Conservation (phyloP, 2,329 filamentous ascomycete species). For the Rutstroemia sydowiana region DNA sequence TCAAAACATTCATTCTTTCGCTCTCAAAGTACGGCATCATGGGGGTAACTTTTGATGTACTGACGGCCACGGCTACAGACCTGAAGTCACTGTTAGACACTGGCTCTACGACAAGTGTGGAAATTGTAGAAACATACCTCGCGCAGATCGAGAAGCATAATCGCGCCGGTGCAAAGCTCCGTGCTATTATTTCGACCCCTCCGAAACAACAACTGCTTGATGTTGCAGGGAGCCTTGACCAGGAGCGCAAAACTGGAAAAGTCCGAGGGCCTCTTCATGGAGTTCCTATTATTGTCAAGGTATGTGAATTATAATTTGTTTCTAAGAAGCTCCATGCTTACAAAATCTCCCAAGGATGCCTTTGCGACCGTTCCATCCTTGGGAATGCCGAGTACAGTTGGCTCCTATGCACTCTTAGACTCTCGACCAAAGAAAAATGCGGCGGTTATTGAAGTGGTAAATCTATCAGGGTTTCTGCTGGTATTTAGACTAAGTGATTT, state of each 20-base stretch:
- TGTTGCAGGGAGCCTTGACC: slow-evolving; percentile 34
- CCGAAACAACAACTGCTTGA: not conserved
- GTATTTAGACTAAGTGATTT: too few relatives aligned
- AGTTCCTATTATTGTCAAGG: slow-evolving; percentile 67
- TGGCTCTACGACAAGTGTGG: not conserved
- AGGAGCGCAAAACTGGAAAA: too few relatives aligned
- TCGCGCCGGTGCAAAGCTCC: slow-evolving; percentile 4
- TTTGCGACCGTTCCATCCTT: too few relatives aligned
- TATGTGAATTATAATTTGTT: slow-evolving; percentile 33
- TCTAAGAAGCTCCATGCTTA: too few relatives aligned
- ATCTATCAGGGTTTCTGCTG: too few relatives aligned
- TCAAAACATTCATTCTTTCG: too few relatives aligned
- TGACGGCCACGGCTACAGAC: not conserved
- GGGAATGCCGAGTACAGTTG: too few relatives aligned
- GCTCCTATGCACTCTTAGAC: too few relatives aligned
- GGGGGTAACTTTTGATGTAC: not conserved
- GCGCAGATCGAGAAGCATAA: slow-evolving; percentile 1
- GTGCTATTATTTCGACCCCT: slow-evolving; percentile 5
- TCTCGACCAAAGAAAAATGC: too few relatives aligned
- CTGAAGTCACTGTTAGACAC: not conserved
- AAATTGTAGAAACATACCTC: not conserved
- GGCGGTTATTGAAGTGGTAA: too few relatives aligned
- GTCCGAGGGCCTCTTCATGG: slow-evolving; percentile 65
- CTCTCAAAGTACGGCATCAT: too few relatives aligned
- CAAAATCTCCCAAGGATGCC: too few relatives aligned